A percentile compares a stretch with the other conserved stretches of the same genome.
These are phyloP conservation scores for Fusarium sp. DNA, from an alignment of 2,329 filamentous ascomycete species.

Conservation along the genomic window DNA sequence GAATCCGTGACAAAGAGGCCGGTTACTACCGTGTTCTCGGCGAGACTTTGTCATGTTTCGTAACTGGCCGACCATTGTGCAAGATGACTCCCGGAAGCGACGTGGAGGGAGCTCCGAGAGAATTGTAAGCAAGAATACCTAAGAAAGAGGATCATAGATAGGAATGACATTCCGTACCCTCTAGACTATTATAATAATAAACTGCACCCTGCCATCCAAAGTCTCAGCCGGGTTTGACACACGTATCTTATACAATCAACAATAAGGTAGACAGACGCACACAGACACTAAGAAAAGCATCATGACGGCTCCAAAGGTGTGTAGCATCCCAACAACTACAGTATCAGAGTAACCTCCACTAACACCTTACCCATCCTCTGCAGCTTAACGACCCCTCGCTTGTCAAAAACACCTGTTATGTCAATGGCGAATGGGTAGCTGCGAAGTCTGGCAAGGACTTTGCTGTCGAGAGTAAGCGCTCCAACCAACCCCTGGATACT, in stretches of 20 bases:
- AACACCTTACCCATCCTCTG: conserved; percentile 21
- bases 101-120: conserved; percentile 14
- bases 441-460: conserved; percentile 81
- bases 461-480: conserved; percentile 70
- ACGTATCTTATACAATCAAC: conserved; percentile 5
- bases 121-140: conserved; percentile 25
- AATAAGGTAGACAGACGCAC: background rate
- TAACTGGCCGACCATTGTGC: conserved; percentile 12
- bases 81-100: conserved; percentile 32
- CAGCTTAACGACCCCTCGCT: conserved; percentile 74
- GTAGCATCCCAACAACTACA: conserved; percentile 25
- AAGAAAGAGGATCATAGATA: conserved; percentile 22
- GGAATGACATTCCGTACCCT: conserved; percentile 4
- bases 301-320: conserved; percentile 41
- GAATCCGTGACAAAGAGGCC: conserved; percentile 7
- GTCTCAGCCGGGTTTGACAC: conserved; percentile 18
- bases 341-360: conserved; percentile 26
- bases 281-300: conserved; percentile 20
- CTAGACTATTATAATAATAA: conserved; percentile 15
- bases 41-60: conserved; percentile 32
- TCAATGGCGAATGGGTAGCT: conserved; percentile 82
- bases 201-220: conserved; percentile 14
- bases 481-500: conserved; percentile 14
- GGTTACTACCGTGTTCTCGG: conserved; percentile 32
- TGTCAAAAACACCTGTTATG: conserved; percentile 77